These are phyloP conservation scores for Edaphochlamys debaryana DNA, from an alignment of 139 green algal genomes.

Conservation along the genomic window DNA sequence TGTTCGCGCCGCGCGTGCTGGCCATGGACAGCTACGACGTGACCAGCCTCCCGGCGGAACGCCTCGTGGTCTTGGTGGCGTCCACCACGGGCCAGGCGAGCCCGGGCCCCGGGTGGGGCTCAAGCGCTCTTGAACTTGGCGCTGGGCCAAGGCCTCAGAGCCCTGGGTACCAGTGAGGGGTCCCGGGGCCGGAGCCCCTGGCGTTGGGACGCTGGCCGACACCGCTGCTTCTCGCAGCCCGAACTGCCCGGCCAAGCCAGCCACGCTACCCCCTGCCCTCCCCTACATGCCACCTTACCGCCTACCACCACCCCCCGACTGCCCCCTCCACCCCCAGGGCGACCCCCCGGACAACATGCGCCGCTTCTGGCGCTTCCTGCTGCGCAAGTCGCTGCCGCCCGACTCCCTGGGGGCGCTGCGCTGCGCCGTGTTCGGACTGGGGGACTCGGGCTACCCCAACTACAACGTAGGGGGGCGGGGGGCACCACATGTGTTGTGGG, in stretches of 20 bases:
- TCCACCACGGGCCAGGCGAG: constrained; percentile 87
- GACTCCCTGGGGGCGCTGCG: constrained; percentile 65
- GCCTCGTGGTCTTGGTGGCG: constrained; percentile 75
- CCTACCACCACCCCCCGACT: too few species aligned
- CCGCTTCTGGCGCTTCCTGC: constrained; percentile 92
- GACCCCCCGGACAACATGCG: constrained; percentile 90
- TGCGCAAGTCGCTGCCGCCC: constrained; percentile 82
- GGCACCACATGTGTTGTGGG: too few species aligned
- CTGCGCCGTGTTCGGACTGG: constrained; percentile 94
- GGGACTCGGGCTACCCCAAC: constrained; percentile 92
- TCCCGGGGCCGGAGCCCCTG: too few species aligned
- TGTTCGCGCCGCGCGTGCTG: constrained; percentile 62
- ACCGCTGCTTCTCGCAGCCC: too few species aligned
- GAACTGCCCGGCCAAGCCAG: too few species aligned
- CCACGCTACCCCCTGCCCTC: not conserved
- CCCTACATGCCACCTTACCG: too few species aligned
- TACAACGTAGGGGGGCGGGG: constrained; percentile 79
- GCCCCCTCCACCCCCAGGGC: constrained; percentile 65
- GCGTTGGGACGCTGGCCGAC: too few species aligned
- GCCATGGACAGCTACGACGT: constrained; percentile 83
- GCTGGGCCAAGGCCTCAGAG: too few species aligned
- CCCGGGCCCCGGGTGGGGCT: too few species aligned
- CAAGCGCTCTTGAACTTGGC: not conserved
- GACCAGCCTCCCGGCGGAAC: constrained; percentile 66
- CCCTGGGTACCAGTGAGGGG: too few species aligned